Conservation (phyloP, 2,329 filamentous ascomycete genomes). For the Aureobasidium sp. region DNA sequence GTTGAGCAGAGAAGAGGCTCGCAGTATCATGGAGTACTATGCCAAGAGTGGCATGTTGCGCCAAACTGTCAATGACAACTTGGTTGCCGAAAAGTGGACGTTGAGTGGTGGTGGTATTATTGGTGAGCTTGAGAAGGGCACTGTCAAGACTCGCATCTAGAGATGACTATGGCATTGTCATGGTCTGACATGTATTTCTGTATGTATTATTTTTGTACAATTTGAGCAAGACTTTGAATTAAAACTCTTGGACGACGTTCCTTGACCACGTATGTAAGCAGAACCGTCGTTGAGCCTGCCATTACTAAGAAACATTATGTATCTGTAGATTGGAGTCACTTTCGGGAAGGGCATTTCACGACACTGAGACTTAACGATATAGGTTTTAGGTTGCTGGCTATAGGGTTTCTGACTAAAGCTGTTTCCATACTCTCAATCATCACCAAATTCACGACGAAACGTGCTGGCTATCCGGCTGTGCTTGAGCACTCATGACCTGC, state of each 20-base stretch:
- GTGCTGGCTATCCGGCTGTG: background rate
- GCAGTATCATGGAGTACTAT: slow-evolving; percentile 85
- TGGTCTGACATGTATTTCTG: background rate
- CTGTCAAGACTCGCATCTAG: slow-evolving; percentile 24
- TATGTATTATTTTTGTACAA: slow-evolving; percentile 8
- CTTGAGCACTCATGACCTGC: background rate
- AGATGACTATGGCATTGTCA: too few species aligned
- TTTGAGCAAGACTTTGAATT: background rate
- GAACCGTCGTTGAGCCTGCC: too few species aligned
- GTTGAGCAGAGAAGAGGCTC: slow-evolving; percentile 64
- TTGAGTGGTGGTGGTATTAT: slow-evolving; percentile 72
- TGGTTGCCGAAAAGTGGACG: slow-evolving; percentile 75
- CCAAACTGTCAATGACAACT: slow-evolving; percentile 57
- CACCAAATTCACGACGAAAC: background rate
- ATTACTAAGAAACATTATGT: background rate
- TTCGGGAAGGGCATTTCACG: fast-evolving
- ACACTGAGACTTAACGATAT: background rate
- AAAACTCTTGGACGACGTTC: background rate
- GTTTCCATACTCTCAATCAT: background rate
- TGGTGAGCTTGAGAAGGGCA: slow-evolving; percentile 72
- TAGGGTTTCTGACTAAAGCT: background rate
- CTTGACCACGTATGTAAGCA: background rate
- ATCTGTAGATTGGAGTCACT: background rate
- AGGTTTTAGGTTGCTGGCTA: background rate
- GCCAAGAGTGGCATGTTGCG: slow-evolving; percentile 74